Evolutionary conservation across 176 grass and related monocot species (phyloP), one percentile per base, ranked within the genome.

Genomic region (Rhynchospora breviuscula): DNA sequence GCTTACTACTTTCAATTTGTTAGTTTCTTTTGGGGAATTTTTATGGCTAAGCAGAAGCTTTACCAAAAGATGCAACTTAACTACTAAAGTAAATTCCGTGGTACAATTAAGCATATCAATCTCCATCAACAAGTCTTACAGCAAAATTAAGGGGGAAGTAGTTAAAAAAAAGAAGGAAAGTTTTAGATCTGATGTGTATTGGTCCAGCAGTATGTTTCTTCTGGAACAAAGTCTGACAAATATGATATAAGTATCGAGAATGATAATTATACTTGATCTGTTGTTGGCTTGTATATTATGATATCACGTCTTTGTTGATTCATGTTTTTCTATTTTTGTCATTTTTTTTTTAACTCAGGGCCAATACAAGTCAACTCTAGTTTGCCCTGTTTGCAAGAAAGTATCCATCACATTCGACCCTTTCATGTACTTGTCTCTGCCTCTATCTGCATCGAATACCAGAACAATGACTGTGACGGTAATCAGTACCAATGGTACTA

Each of bases 341-440:
- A 17, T 44, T 88, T 88, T 46, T 88, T 86, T 46, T 92, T 80
- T 82, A 83, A 83, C 84, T 29, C 88, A 98, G 95, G 95, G 95
- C 67, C 95, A 98, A 79, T 98, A 95, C 87, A 98, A 95, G 82
- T 98, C 89, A 44, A 95, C 92, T 51, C 85, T 98, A 90, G 89
- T 98, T 80, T 98, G 92, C 68, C 95, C 93, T 7, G 54, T 89
- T 86, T 95, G 95, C 89, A 95, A 86, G 73, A 91, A 98, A 87
- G 89, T 98, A 21, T 98, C 95, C 49, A 65, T 95, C 73, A 98
- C 89, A 79, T 98, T 98, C 84, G 93, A 98, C 51, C 95, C 95
- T 1, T 98, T 98, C 64, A 98, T 98, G 95, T 98, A 95, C 79
- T 83, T 98, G 22, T 98, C 95, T 79, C 84, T 95, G 92, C 91